Conservation (phyloP, 306 rosid genomes). For the Citrullus colocynthis region DNA sequence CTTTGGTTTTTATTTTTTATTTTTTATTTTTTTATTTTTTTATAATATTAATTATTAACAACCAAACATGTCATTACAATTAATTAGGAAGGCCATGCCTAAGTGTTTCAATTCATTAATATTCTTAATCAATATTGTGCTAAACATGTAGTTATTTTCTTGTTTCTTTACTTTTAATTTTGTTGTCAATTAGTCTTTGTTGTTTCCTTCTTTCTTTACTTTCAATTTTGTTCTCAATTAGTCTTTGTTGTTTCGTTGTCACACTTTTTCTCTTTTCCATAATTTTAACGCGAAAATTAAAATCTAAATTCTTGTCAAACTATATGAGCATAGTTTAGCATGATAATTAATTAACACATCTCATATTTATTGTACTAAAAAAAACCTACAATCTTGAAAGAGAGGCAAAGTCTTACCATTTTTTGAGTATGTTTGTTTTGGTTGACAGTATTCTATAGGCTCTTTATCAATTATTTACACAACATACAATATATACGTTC, state of each 20-base stretch:
- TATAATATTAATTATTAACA: not conserved
- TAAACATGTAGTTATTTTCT: not conserved
- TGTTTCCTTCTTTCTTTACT: not conserved
- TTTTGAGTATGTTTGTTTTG: no score
- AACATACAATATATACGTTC: no score
- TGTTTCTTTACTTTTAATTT: not conserved
- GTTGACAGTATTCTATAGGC: no score
- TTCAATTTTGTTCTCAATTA: not conserved
- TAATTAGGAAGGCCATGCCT: not conserved
- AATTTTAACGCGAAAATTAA: no score
- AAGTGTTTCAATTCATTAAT: not conserved
- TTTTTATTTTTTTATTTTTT: no score
- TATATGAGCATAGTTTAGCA: no score
- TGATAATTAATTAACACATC: no score
- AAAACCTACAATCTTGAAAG: no score
- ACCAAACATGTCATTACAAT: not conserved
- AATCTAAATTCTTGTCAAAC: no score
- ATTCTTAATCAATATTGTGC: not conserved
- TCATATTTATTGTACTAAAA: no score
- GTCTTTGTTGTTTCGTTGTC: not conserved
- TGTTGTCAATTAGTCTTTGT: not conserved
- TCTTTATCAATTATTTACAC: no score
- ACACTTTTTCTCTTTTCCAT: not conserved
- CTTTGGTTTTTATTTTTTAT: conserved; percentile 10
- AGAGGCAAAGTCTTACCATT: no score